Conservation (phyloP, 2,329 filamentous ascomycete species). For the Penicillium fuscoglaucum region DNA sequence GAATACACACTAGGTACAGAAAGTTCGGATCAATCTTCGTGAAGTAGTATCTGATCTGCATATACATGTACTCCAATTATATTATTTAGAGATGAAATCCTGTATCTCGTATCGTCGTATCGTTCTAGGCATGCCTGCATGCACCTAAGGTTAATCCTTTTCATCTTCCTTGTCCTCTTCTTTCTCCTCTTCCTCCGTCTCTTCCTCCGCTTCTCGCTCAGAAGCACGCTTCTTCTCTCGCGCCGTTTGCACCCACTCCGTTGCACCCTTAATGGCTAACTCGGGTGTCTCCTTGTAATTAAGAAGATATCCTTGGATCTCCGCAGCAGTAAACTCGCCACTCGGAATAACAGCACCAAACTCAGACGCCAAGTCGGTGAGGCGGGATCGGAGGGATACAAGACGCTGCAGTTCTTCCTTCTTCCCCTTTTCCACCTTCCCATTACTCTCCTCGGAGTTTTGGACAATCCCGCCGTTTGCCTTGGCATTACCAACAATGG, state of each 20-base stretch:
- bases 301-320: slow-evolving; percentile 45
- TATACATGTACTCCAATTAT: neutral
- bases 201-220: slow-evolving; percentile 8
- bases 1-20: neutral
- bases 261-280: slow-evolving; percentile 32
- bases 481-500: slow-evolving; percentile 1
- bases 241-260: slow-evolving; percentile 31
- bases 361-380: slow-evolving; percentile 28
- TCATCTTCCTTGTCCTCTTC: slow-evolving; percentile 15
- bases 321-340: slow-evolving; percentile 41
- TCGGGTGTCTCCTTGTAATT: slow-evolving; percentile 37
- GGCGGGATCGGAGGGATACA: slow-evolving; percentile 19
- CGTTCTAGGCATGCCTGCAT: neutral
- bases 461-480: neutral
- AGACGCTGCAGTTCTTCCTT: slow-evolving; percentile 2
- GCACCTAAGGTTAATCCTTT: neutral
- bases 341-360: slow-evolving; percentile 37
- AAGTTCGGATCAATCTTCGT: neutral
- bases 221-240: slow-evolving; percentile 28
- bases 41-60: neutral
- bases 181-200: neutral
- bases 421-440: neutral
- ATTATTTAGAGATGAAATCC: neutral
- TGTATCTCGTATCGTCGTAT: neutral
- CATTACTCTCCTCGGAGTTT: neutral